A percentile compares a stretch with the other conserved stretches of the same genome.
phyloP scores from a whole-genome alignment of 2,329 filamentous ascomycete genomes.

The Boeremia lycopersici region DNA sequence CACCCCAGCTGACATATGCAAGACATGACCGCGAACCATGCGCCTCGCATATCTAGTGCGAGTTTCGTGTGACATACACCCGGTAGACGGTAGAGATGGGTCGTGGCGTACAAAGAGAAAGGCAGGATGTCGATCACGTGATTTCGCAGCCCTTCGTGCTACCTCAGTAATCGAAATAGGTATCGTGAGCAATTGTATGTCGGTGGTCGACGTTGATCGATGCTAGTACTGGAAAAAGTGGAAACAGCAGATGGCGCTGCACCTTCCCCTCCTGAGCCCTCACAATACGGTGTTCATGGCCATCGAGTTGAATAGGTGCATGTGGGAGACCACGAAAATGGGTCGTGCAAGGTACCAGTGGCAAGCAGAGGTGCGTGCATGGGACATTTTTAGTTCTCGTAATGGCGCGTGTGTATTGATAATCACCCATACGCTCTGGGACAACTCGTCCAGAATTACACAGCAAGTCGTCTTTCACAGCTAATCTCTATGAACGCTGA shows the following conservation, averaged over 20 bases:
- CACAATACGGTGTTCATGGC: neutral
- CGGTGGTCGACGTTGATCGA: neutral
- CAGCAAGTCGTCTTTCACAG: neutral
- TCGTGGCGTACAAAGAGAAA: conserved; percentile 6
- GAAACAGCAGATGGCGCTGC: neutral
- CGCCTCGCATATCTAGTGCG: neutral
- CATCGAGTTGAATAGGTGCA: neutral
- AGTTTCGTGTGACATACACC: conserved; percentile 2
- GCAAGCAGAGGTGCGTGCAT: neutral
- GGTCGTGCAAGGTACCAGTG: neutral
- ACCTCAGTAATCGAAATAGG: neutral
- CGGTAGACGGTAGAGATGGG: neutral
- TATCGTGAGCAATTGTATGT: neutral
- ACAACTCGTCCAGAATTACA: neutral
- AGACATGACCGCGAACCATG: conserved; percentile 3
- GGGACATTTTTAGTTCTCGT: neutral
- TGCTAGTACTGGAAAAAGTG: neutral
- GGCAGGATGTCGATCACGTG: neutral
- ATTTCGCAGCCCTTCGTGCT: neutral
- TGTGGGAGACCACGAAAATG: conserved; percentile 1
- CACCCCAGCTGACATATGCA: conserved; percentile 5
- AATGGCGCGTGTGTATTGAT: too few species aligned
- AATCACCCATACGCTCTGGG: neutral
- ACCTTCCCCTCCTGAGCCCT: neutral
- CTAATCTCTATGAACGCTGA: neutral